Conservation (phyloP, 345 rosid species). For the Angophora floribunda region DNA sequence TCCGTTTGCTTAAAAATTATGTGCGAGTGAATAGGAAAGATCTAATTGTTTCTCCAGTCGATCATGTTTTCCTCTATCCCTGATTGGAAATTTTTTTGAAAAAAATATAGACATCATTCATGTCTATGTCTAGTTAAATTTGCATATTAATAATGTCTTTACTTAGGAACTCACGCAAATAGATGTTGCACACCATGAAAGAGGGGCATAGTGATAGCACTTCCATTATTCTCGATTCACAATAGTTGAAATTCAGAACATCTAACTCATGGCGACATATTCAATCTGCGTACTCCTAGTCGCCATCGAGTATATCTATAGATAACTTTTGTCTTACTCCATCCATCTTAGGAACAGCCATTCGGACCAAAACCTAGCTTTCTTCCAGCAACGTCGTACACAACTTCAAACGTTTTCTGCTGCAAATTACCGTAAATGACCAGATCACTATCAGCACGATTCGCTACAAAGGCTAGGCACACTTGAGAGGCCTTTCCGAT, state of each 20-base stretch:
- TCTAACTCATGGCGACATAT: background rate
- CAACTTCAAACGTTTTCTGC: constrained; percentile 9
- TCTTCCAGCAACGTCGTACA: background rate
- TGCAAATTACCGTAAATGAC: constrained; percentile 6
- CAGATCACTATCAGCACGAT: background rate
- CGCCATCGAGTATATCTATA: background rate
- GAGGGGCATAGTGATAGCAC: background rate
- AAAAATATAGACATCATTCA: background rate
- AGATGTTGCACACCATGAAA: background rate
- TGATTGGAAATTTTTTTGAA: background rate
- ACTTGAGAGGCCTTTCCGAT: rapidly evolving
- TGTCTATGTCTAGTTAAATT: too few relatives aligned
- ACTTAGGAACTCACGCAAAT: background rate
- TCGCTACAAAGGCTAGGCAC: constrained; percentile 4
- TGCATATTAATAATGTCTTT: background rate
- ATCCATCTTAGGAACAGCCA: constrained; percentile 1
- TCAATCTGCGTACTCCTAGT: background rate
- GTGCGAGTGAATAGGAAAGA: rapidly evolving
- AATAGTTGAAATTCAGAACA: background rate
- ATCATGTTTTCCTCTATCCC: background rate
- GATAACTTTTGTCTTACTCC: background rate
- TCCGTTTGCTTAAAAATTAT: too few relatives aligned
- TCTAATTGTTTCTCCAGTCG: too few relatives aligned
- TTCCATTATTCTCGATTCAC: background rate
- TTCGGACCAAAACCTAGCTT: constrained; percentile 4